Conservation (phyloP, 495 filamentous ascomycete species). For the Hypoxylon fuscum region DNA sequence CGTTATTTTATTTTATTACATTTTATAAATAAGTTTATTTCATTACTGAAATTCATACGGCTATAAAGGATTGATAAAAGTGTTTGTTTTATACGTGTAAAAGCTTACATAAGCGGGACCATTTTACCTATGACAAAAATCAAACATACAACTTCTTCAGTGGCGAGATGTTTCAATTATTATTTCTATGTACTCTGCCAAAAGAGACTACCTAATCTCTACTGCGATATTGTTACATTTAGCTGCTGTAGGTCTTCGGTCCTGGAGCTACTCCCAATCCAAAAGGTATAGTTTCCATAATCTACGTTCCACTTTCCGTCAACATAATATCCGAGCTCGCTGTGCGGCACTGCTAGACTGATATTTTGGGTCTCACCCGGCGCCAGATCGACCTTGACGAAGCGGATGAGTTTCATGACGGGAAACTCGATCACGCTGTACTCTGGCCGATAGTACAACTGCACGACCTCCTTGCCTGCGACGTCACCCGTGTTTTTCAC, state of each 20-base stretch:
- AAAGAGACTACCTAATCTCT: not conserved
- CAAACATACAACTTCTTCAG: too few species aligned
- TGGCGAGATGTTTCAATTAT: not conserved
- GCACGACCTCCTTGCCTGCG: slow-evolving; percentile 72
- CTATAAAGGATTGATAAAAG: too few species aligned
- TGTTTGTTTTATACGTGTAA: too few species aligned
- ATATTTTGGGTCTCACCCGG: slow-evolving; percentile 62
- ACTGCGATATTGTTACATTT: slow-evolving; percentile 12
- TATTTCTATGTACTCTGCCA: not conserved
- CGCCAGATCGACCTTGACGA: slow-evolving; percentile 69
- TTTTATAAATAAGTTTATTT: too few species aligned
- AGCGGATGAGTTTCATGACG: slow-evolving; percentile 71
- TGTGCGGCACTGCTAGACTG: slow-evolving; percentile 65
- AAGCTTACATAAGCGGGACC: too few species aligned
- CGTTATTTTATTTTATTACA: too few species aligned
- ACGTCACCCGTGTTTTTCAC: slow-evolving; percentile 71
- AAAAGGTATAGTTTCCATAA: slow-evolving; percentile 31
- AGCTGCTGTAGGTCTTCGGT: slow-evolving; percentile 16
- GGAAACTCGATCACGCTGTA: slow-evolving; percentile 69
- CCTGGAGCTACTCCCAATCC: slow-evolving; percentile 25
- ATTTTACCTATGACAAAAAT: too few species aligned
- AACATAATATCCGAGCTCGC: slow-evolving; percentile 31
- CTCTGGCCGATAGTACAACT: slow-evolving; percentile 78
- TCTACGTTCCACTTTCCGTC: slow-evolving; percentile 27
- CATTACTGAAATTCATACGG: too few species aligned